phyloP scores from a whole-genome alignment of 1,139 yeast genomes.

The Taiozyma sp. region DNA sequence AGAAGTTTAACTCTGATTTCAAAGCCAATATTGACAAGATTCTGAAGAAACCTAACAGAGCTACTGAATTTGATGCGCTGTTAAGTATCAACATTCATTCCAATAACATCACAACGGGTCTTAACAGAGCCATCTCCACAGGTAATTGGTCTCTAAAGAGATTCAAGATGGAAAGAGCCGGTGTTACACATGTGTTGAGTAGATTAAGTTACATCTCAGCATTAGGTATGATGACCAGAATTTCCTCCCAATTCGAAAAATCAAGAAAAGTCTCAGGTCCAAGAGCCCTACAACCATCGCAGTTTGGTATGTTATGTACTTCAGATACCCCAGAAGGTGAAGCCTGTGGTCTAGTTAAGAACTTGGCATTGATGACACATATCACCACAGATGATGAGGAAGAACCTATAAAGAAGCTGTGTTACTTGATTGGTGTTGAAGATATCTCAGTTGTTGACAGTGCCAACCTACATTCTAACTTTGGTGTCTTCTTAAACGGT shows the following conservation, averaged over 20 bases:
- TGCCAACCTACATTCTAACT: constrained; percentile 76
- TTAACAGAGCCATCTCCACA: constrained; percentile 94
- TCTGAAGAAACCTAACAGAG: constrained; percentile 88
- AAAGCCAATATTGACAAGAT: constrained; percentile 93
- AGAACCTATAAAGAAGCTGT: constrained; percentile 72
- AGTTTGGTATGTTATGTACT: constrained; percentile 98
- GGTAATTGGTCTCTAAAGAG: constrained; percentile 99
- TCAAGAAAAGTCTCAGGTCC: constrained; percentile 98
- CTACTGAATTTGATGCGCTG: constrained; percentile 92
- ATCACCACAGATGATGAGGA: constrained; percentile 98
- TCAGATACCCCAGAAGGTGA: constrained; percentile 99
- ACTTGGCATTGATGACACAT: constrained; percentile 96
- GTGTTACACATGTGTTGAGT: constrained; percentile 94
- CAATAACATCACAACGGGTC: constrained; percentile 87
- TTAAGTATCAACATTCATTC: constrained; percentile 87
- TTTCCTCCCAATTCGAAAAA: constrained; percentile 95
- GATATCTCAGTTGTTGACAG: constrained; percentile 79
- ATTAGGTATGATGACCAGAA: constrained; percentile 99
- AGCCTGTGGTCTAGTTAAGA: constrained; percentile 98
- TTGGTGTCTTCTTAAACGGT: constrained; percentile 89
- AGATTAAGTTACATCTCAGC: constrained; percentile 92
- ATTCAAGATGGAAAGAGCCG: constrained; percentile 99
- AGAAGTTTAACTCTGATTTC: constrained; percentile 91
- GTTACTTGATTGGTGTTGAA: constrained; percentile 87
- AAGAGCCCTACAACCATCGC: constrained; percentile 98